A percentile compares a stretch with the other conserved stretches of the same genome.
Conservation (phyloP, 306 rosid species). For the Leucaena leucocephala region DNA sequence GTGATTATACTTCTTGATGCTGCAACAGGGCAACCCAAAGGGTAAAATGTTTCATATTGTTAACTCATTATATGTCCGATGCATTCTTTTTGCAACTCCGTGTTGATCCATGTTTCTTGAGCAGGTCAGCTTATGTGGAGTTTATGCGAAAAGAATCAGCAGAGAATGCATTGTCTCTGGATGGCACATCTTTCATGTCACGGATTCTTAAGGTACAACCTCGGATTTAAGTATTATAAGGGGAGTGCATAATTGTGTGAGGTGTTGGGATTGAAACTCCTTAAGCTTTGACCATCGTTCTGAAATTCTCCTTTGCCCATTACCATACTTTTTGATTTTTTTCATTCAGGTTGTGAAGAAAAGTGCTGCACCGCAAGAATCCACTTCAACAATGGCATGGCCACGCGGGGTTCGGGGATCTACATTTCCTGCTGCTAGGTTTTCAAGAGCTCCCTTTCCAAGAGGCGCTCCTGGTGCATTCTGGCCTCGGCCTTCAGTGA, state of each 20-base stretch:
- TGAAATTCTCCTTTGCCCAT: background rate
- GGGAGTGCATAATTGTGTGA: background rate
- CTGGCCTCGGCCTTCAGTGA: conserved; percentile 60
- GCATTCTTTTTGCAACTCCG: conserved; percentile 11
- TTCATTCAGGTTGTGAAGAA: conserved; percentile 68
- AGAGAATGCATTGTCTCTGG: conserved; percentile 84
- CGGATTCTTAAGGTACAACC: conserved; percentile 85
- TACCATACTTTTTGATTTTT: background rate
- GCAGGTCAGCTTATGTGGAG: conserved; percentile 94
- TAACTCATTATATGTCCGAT: conserved; percentile 13
- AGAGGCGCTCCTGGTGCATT: conserved; percentile 56
- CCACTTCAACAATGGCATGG: conserved; percentile 55
- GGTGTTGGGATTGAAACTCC: background rate
- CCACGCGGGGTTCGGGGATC: conserved; percentile 56
- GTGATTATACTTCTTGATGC: conserved; percentile 78
- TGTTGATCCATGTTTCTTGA: conserved; percentile 40
- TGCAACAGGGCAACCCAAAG: conserved; percentile 87
- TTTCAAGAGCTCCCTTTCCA: conserved; percentile 54
- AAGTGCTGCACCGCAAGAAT: conserved; percentile 60
- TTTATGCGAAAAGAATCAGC: conserved; percentile 93
- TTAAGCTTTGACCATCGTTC: background rate
- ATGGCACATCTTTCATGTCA: conserved; percentile 92
- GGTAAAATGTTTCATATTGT: conserved; percentile 55
- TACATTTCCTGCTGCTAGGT: conserved; percentile 58
- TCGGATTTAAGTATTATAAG: background rate